Base-by-base conservation (phyloP, 768 basidiomycete genomes). In the Podaxis rugospora region DNA sequence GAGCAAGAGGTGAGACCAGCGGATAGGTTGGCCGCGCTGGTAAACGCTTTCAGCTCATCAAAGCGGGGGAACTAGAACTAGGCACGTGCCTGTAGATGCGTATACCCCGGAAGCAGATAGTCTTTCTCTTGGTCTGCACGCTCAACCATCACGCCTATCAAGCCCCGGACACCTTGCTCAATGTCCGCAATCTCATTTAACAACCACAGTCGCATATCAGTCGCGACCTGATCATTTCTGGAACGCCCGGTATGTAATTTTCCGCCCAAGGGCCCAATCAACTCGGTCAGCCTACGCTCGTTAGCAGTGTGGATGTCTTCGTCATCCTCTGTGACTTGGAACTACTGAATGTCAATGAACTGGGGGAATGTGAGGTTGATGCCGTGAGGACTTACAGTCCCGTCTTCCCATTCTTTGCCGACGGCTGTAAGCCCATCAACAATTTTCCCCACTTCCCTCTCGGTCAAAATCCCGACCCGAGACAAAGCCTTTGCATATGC, bases 281-380 rank as follows among this genome's bases (percentile, higher is more conserved):
- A 75, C 76, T 99, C 96, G 64, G 88, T 92, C 65, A 99, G 74
- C 44, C 97, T 85, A 51, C 97, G 87, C 72, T 99, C 97, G 69
- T 98, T 99, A 57, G 97, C 97, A 11, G 97, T 99, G 72, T 98
- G 96, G 62, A 99, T 98, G 69, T 99, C 97, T 69, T 99, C 97
- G 67, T 99, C 97, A 66, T 96, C 94, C n/a, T 85, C 78, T 62
- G 88, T 79, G 32, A 86, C 75, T 59, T 76, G 70, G 70, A 99
- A 99, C 90, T 95, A 67, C 13, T 35, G 10, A 28, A 35, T 14
- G n/a, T 14, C 14, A 25, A 21, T 54, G 7, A 52, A 35, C 1
- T 46, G 11, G 39, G 46, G 42, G 37, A 10, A 36, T 14, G 40
- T 37, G 25, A 28, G 23, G n/a, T 4, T 58, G 21, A 7, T 10